A percentile compares a stretch with the other conserved stretches of the same genome.
These are phyloP conservation scores for Trypanosomatidae sp. DNA, from an alignment of 208 protist genomes.

Conservation along the genomic window DNA sequence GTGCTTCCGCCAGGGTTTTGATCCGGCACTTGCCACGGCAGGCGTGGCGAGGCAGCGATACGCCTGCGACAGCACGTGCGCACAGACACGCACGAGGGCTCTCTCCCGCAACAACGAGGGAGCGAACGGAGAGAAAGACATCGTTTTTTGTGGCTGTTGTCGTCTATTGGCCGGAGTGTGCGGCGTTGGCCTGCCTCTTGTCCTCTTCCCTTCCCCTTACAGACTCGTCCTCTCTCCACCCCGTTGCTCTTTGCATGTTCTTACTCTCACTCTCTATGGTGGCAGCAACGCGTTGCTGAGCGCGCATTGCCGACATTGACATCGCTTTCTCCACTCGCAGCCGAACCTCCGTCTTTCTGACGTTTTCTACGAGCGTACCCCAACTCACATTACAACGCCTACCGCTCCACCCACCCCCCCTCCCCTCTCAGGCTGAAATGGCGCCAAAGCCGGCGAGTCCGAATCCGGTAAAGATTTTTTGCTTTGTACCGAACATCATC, in stretches of 20 bases:
- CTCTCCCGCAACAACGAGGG: background rate
- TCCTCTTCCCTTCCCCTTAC: background rate
- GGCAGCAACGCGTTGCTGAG: background rate
- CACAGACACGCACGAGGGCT: background rate
- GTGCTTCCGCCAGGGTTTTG: too few species aligned
- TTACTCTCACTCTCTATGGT: background rate
- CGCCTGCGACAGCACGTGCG: too few species aligned
- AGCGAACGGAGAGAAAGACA: background rate
- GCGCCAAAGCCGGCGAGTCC: constrained; percentile 1
- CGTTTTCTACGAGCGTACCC: background rate
- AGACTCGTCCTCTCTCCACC: background rate
- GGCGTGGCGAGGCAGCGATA: too few species aligned
- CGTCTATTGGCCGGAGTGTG: background rate
- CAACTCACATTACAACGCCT: background rate
- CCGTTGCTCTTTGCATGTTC: background rate
- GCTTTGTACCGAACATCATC: constrained; percentile 93
- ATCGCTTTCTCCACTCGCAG: background rate
- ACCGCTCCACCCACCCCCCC: background rate
- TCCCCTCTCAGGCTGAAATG: background rate
- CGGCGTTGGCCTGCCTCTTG: too few species aligned
- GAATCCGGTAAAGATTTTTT: constrained; percentile 35
- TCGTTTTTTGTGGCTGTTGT: background rate
- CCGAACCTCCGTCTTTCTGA: background rate
- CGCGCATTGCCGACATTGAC: background rate
- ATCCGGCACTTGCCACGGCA: too few species aligned